These are phyloP conservation scores for Gossypium sturtianum DNA, from an alignment of 345 rosid species.

Conservation along the genomic window DNA sequence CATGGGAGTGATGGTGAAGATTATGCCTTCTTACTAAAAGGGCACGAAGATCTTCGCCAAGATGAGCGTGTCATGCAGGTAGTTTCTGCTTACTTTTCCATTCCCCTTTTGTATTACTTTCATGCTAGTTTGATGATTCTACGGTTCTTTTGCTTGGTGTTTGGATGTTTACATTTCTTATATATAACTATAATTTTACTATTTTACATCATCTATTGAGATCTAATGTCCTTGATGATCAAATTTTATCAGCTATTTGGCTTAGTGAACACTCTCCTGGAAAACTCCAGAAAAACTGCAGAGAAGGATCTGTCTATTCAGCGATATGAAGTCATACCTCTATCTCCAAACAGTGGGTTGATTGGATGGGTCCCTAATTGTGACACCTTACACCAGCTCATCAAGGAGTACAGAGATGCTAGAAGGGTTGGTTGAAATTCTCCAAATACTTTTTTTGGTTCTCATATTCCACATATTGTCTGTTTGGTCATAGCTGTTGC, in stretches of 20 bases:
- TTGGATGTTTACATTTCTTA: slow-evolving; percentile 25
- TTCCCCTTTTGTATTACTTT: slow-evolving; percentile 7
- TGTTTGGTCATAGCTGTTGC: background rate
- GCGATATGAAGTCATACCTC: slow-evolving; percentile 84
- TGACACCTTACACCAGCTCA: slow-evolving; percentile 89
- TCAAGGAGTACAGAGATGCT: slow-evolving; percentile 89
- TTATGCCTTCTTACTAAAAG: slow-evolving; percentile 85
- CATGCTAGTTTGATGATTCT: background rate
- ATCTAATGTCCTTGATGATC: background rate
- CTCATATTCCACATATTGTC: background rate
- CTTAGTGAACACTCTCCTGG: slow-evolving; percentile 79
- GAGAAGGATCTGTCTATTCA: slow-evolving; percentile 91
- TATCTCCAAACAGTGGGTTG: slow-evolving; percentile 91
- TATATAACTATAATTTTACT: background rate
- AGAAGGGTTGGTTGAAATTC: slow-evolving; percentile 52
- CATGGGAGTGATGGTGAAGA: slow-evolving; percentile 91
- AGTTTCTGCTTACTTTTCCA: slow-evolving; percentile 6
- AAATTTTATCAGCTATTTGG: background rate
- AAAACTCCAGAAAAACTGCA: slow-evolving; percentile 74
- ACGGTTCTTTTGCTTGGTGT: background rate
- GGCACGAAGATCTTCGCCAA: slow-evolving; percentile 97
- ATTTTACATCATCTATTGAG: background rate
- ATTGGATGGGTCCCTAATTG: slow-evolving; percentile 97
- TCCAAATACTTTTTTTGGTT: slow-evolving; percentile 11
- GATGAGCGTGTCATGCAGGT: slow-evolving; percentile 99